A percentile compares a stretch with the other conserved stretches of the same genome.
Evolutionary conservation across 441 rosid species (phyloP).

Genomic region (Manihot esculenta): DNA sequence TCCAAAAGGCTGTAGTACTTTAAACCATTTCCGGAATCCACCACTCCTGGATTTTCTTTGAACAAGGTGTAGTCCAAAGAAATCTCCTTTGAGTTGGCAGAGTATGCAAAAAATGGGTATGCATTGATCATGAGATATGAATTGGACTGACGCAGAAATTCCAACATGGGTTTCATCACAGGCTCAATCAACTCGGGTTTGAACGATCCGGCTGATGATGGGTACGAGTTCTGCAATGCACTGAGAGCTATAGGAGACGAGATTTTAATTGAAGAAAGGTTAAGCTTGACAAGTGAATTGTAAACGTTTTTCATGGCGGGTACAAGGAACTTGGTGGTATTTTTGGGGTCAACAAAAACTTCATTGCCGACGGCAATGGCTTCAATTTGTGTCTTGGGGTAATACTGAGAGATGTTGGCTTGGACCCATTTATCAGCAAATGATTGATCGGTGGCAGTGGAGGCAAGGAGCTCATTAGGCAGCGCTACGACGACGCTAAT

Average conservation of each 20-base stretch:
- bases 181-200: conserved; percentile 54
- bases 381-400: conserved; percentile 66
- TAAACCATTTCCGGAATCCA: conserved; percentile 76
- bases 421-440: conserved; percentile 78
- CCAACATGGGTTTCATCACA: conserved; percentile 73
- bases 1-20: conserved; percentile 68
- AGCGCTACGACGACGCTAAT: conserved; percentile 66
- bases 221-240: conserved; percentile 59
- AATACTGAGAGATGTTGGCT: conserved; percentile 47
- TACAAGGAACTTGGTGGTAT: conserved; percentile 62
- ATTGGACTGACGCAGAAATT: conserved; percentile 49
- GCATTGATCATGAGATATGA: conserved; percentile 78
- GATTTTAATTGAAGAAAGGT: conserved; percentile 50
- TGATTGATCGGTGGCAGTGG: conserved; percentile 59
- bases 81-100: conserved; percentile 54
- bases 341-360: conserved; percentile 67
- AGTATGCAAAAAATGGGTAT: conserved; percentile 82
- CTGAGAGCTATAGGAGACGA: conserved; percentile 77
- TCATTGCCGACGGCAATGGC: conserved; percentile 91
- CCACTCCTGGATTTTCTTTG: conserved; percentile 53
- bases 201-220: conserved; percentile 76
- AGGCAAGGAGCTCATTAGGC: conserved; percentile 74
- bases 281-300: conserved; percentile 49
- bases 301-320: conserved; percentile 78
- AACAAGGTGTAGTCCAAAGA: conserved; percentile 75